Conservation (phyloP, 345 rosid genomes). For the Dipteronia sinensis region DNA sequence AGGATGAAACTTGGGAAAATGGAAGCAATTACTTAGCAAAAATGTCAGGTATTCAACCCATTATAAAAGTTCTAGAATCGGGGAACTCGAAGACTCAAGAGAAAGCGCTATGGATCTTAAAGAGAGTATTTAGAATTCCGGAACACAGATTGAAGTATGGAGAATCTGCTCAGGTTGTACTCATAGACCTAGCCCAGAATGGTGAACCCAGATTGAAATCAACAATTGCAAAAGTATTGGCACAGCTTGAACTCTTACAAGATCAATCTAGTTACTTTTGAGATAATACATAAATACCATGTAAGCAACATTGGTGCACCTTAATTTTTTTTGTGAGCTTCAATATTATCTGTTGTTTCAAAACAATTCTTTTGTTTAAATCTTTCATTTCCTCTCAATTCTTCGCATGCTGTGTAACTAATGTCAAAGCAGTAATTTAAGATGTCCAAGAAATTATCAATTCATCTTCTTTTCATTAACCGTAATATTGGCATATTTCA, state of each 20-base stretch:
- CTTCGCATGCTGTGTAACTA: not conserved
- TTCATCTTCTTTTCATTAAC: not conserved
- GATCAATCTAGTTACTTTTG: conserved; percentile 64
- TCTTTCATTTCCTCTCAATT: conserved; percentile 13
- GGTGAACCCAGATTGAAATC: conserved; percentile 51
- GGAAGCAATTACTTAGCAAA: conserved; percentile 55
- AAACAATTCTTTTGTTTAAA: not conserved
- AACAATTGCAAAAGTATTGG: conserved; percentile 48
- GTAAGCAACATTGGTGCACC: not conserved
- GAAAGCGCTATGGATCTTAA: conserved; percentile 60
- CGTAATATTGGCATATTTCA: not conserved
- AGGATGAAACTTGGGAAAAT: conserved; percentile 58
- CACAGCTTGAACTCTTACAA: conserved; percentile 58
- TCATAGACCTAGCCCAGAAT: conserved; percentile 60
- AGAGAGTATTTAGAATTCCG: conserved; percentile 48
- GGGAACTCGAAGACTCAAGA: conserved; percentile 51
- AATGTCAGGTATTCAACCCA: conserved; percentile 38
- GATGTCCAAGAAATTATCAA: not conserved
- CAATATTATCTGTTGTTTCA: not conserved
- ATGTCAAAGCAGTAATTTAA: not conserved
- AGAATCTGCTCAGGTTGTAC: conserved; percentile 53
- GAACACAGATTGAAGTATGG: conserved; percentile 45
- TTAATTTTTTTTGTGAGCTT: not conserved
- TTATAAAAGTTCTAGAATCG: conserved; percentile 44
- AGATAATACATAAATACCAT: conserved; percentile 4